These are phyloP conservation scores for Bipolaris sorokiniana DNA, from an alignment of 2,329 filamentous ascomycete species.

Conservation along the genomic window DNA sequence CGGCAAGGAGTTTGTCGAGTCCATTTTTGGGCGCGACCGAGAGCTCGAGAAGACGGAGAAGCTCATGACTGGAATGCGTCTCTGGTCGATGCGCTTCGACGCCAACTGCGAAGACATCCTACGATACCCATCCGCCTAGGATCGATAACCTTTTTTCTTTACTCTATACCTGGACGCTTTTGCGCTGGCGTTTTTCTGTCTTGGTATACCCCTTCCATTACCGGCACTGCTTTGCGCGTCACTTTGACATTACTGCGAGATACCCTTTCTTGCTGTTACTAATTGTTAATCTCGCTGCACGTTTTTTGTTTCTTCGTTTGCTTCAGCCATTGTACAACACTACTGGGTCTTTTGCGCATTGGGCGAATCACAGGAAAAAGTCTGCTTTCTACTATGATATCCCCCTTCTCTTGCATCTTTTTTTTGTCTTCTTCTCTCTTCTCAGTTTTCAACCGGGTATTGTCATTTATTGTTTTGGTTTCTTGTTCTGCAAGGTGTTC, in stretches of 20 bases:
- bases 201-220: conserved; percentile 25
- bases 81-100: conserved; percentile 94
- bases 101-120: conserved; percentile 94
- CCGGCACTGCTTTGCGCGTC: conserved; percentile 28
- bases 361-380: conserved; percentile 48
- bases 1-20: conserved; percentile 93
- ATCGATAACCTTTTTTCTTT: conserved; percentile 1
- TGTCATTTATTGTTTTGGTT: conserved; percentile 16
- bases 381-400: conserved; percentile 46
- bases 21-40: conserved; percentile 89
- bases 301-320: conserved; percentile 21
- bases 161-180: conserved; percentile 29
- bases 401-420: conserved; percentile 29
- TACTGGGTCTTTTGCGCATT: conserved; percentile 40
- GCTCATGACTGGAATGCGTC: conserved; percentile 84
- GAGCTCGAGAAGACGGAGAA: conserved; percentile 89
- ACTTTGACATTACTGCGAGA: conserved; percentile 48
- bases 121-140: conserved; percentile 54
- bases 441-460: conserved; percentile 23
- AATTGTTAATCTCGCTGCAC: conserved; percentile 48
- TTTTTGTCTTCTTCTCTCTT: neutral
- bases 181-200: conserved; percentile 38
- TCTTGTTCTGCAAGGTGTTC: conserved; percentile 29
- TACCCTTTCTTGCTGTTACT: conserved; percentile 48
- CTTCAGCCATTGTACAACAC: conserved; percentile 43